These are phyloP conservation scores for Colletotrichum destructivum DNA, from an alignment of 2,329 filamentous ascomycete genomes.

Conservation along the genomic window DNA sequence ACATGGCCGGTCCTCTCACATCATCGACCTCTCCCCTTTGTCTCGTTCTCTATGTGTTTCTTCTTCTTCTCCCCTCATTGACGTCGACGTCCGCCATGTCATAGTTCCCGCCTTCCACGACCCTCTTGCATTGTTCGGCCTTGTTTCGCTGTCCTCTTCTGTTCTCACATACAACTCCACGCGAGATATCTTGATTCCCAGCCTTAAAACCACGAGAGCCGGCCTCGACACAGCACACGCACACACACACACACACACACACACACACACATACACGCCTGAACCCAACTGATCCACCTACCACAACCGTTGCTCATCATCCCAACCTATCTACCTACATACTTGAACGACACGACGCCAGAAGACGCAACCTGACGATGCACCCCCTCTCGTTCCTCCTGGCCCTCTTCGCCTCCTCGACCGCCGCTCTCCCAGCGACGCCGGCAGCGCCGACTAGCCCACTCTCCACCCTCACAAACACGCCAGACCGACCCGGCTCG, in stretches of 20 bases:
- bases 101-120: not conserved
- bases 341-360: not conserved
- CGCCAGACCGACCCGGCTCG: not conserved
- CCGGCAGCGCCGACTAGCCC: constrained; percentile 24
- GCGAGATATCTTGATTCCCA: not conserved
- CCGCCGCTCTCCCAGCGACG: constrained; percentile 31
- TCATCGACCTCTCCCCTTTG: not conserved
- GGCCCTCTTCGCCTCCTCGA: constrained; percentile 28
- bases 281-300: too few species aligned
- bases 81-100: constrained; percentile 1
- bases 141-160: not conserved
- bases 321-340: not conserved
- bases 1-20: not conserved
- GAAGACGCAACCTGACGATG: not conserved
- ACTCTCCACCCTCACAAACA: not conserved
- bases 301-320: not conserved
- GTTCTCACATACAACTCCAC: not conserved
- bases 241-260: too few species aligned
- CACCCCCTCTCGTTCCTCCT: constrained; percentile 19
- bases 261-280: too few species aligned
- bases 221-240: not conserved
- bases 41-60: not conserved
- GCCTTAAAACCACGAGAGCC: not conserved
- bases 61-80: not conserved
- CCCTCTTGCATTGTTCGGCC: constrained; percentile 1